Base-by-base conservation (phyloP, 2,329 filamentous ascomycete genomes). In the Stagonosporopsis vannaccii region DNA sequence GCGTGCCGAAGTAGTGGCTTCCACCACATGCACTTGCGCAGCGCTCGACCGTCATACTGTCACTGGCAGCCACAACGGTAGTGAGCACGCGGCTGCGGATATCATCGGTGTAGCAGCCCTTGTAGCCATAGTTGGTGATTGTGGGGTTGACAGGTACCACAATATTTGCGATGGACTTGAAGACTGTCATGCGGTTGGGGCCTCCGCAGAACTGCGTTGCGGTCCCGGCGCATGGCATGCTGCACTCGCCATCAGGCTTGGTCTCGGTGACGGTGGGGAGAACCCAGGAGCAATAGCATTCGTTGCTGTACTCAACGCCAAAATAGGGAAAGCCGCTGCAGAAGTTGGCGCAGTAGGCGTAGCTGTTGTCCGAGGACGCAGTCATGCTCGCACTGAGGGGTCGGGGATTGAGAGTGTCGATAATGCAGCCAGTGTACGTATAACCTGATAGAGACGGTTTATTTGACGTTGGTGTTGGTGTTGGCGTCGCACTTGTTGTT, bases 221-320 rank as follows among this genome's bases (percentile, higher is more conserved):
- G 37, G 62, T 42, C 17, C 66, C 68, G 1, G 60, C 33, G 44
- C 68, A 71, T 0, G 58, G 28, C 54, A 64, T 63, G 43, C 37
- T 62, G 58, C 68, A 71, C 7, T 67, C 61, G 3, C 43, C 39
- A 11, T 60, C 57, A 9, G 56, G 44, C 30, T 28, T 23, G 15
- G 41, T 36, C 11, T 49, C 43, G 19, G 15, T 43, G 2, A 60
- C 64, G 36, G 72, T 69, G 6, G 66, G 66, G 17, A 79, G 65
- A 2, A 71, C 70, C 39, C 70, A 71, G 47, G 76, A 72, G 65
- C 79, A 81, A 62, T 77, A 71, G 58, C 67, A 68, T 55, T 70
- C 67, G 22, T 51, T 26, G n/a, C 59, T 51, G 50, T 70, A 68
- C 51, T 70, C 67, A 25, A 68, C 58, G 37, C 67, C 67, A 17